Conservation (phyloP, 805 yeast species). For the Scheffersomyces stipitis region DNA sequence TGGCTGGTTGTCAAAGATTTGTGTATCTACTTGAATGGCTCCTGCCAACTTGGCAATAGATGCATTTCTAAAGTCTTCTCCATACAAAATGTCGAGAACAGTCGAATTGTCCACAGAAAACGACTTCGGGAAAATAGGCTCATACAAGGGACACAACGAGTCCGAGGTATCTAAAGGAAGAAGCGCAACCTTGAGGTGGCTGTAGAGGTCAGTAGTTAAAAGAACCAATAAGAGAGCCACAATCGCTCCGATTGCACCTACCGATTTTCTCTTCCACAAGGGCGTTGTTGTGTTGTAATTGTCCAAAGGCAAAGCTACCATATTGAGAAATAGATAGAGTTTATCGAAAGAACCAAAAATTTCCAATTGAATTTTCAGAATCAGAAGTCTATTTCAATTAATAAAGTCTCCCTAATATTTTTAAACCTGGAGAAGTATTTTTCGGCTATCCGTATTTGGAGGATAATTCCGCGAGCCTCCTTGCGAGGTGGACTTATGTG, state of each 20-base stretch:
- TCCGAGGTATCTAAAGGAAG: constrained; percentile 12
- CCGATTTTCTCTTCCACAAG: constrained; percentile 6
- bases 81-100: constrained; percentile 26
- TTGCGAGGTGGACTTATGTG: too few species aligned
- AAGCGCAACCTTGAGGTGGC: constrained; percentile 15
- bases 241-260: constrained; percentile 10
- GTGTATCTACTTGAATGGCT: constrained; percentile 67
- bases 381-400: too few species aligned
- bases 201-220: constrained; percentile 19
- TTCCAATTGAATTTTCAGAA: too few species aligned
- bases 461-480: neutral
- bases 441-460: neutral
- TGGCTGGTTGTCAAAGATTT: constrained; percentile 52
- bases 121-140: constrained; percentile 20
- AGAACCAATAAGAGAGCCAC: constrained; percentile 14
- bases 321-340: too few species aligned
- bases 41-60: constrained; percentile 49
- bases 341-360: too few species aligned
- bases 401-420: too few species aligned
- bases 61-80: constrained; percentile 21
- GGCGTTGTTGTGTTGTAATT: neutral
- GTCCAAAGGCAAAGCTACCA: neutral
- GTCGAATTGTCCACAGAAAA: constrained; percentile 34
- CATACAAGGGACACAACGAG: constrained; percentile 24
- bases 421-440: neutral